These are phyloP conservation scores for Chaetomiaceae sp. DNA, from an alignment of 2,329 filamentous ascomycete species.

Conservation along the genomic window DNA sequence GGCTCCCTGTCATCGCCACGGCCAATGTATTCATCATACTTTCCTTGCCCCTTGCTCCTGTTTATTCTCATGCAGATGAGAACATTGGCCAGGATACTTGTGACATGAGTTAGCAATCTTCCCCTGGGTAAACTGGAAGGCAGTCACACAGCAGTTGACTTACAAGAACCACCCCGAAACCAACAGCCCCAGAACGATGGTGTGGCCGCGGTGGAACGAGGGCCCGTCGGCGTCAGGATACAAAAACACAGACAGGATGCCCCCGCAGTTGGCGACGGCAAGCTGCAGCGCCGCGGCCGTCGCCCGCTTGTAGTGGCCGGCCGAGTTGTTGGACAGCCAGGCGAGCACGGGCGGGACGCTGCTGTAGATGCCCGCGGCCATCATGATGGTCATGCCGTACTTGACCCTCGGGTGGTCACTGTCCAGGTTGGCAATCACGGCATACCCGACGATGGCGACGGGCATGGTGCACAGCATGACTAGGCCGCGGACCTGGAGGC, in stretches of 20 bases:
- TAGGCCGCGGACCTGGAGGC: conserved; percentile 53
- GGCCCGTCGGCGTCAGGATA: conserved; percentile 55
- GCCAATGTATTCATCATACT: conserved; percentile 53
- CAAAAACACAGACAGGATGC: conserved; percentile 46
- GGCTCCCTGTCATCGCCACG: conserved; percentile 62
- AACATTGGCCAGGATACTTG: conserved; percentile 58
- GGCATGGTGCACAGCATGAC: conserved; percentile 61
- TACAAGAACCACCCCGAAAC: conserved; percentile 61
- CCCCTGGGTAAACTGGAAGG: background rate
- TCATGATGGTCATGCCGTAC: conserved; percentile 64
- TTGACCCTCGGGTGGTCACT: conserved; percentile 41
- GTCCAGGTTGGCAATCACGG: conserved; percentile 55
- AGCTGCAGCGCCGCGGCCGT: conserved; percentile 63
- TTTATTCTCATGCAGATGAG: conserved; percentile 62
- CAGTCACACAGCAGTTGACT: conserved; percentile 13
- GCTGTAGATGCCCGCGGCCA: conserved; percentile 61
- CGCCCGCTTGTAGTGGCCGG: conserved; percentile 65
- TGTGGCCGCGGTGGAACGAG: conserved; percentile 57
- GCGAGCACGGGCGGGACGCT: conserved; percentile 60
- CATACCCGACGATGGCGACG: conserved; percentile 62
- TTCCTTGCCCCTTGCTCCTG: conserved; percentile 55
- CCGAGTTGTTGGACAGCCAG: conserved; percentile 65
- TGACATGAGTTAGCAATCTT: too few species aligned
- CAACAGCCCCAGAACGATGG: conserved; percentile 55
- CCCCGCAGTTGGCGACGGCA: conserved; percentile 62